Evolutionary conservation across 176 grass and related monocot species (phyloP).

Genomic region (Triticum timopheevii): DNA sequence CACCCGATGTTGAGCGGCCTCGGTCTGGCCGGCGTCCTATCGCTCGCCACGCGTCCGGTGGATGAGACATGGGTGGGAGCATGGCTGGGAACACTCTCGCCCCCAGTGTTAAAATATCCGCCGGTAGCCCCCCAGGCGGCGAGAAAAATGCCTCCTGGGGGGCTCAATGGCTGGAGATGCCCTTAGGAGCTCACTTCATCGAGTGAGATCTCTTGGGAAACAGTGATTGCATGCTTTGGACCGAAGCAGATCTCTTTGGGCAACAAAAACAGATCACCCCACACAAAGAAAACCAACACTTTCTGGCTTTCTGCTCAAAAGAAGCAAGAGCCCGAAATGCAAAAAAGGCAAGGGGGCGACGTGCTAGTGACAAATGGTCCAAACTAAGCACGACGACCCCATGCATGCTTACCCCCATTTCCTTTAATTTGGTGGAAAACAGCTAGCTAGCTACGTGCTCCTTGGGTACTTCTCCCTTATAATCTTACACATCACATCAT

Average conservation of each 20-base stretch:
- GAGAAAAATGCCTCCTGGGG: too few species aligned
- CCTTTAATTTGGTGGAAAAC: neutral
- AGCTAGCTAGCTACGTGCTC: neutral
- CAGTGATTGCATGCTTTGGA: neutral
- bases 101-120: too few species aligned
- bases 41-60: too few species aligned
- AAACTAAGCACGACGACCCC: neutral
- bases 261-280: neutral
- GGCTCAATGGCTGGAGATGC: too few species aligned
- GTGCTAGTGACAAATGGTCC: neutral
- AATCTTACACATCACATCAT: neutral
- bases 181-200: neutral
- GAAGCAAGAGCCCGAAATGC: neutral
- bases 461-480: neutral
- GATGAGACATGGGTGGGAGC: too few species aligned
- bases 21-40: too few species aligned
- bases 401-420: neutral
- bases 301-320: neutral
- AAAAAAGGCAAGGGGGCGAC: neutral
- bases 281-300: neutral
- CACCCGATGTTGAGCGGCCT: too few species aligned
- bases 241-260: neutral
- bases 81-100: too few species aligned
- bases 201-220: neutral
- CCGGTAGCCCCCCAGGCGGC: too few species aligned